These are phyloP conservation scores for Exophiala aquamarina DNA, from an alignment of 2,329 filamentous ascomycete genomes.

Conservation along the genomic window DNA sequence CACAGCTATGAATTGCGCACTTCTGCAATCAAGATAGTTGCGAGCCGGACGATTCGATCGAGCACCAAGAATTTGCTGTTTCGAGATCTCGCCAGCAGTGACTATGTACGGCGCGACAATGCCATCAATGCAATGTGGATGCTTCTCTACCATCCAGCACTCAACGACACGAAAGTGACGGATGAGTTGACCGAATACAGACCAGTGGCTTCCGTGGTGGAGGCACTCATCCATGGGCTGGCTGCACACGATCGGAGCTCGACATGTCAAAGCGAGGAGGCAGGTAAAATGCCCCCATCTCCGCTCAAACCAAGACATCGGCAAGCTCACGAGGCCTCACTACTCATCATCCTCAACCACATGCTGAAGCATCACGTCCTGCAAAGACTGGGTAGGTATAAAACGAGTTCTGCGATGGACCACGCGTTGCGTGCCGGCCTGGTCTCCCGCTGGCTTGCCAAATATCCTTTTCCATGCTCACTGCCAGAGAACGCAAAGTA, in stretches of 20 bases:
- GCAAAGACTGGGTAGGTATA: neutral
- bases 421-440: slow-evolving; percentile 62
- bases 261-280: slow-evolving; percentile 25
- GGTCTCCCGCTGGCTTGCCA: slow-evolving; percentile 71
- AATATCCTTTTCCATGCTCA: slow-evolving; percentile 67
- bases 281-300: slow-evolving; percentile 16
- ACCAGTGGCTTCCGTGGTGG: slow-evolving; percentile 33
- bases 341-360: slow-evolving; percentile 56
- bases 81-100: slow-evolving; percentile 40
- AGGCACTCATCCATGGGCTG: slow-evolving; percentile 25
- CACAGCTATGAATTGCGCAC: slow-evolving; percentile 73
- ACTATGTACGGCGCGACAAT: slow-evolving; percentile 38
- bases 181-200: slow-evolving; percentile 16
- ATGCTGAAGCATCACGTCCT: slow-evolving; percentile 64
- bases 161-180: slow-evolving; percentile 11
- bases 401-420: slow-evolving; percentile 34
- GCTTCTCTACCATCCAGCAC: slow-evolving; percentile 32
- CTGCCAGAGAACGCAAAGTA: slow-evolving; percentile 39
- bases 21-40: slow-evolving; percentile 52
- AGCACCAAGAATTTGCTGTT: slow-evolving; percentile 41
- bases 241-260: slow-evolving; percentile 18
- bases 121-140: slow-evolving; percentile 46
- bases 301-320: slow-evolving; percentile 28
- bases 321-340: slow-evolving; percentile 43
- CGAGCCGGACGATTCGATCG: slow-evolving; percentile 44